Base-by-base conservation (phyloP, 75 land plant species). In the Pinus albicaulis region DNA sequence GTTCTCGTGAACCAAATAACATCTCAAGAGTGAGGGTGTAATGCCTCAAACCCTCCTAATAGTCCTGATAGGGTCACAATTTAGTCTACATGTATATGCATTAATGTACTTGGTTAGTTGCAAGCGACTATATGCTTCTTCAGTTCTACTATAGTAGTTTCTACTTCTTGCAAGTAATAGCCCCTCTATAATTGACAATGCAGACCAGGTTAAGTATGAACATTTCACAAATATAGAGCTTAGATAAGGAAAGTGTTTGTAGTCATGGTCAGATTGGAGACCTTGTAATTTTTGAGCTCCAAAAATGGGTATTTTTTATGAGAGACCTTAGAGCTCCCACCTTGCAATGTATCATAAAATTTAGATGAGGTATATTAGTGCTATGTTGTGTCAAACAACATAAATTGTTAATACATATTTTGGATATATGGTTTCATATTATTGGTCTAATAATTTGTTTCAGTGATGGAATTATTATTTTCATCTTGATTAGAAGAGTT, bases 241-340 rank as follows among this genome's bases (percentile, higher is more conserved):
- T 79, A 36, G 80, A 79, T 20, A 73, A 52, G 59, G 80, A 75
- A 55, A 73, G 64, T 38, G 38, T 79, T 1, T 55, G 56, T 34
- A 65, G 76, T 73, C 73, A 72, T 75, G 81, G 81, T 6, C 74
- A 71, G 77, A 70, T 75, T 36, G 81, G 81, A 80, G 71, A 77
- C 5, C 63, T 53, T 52, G 77, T 80, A 22, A 77, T 80, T 16
- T 64, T 25, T 22, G 77, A 80, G 70, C 72, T 80, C 36, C 77
- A 20, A 10, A 64, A 65, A 24, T 26, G 77, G 56, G 55, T 80
- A 17, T 28, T 59, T 3, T 25, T 59, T 80, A 11, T 71, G 77
- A 25, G 81, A 52, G 57, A 25, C 76, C 38, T 57, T 87, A 22
- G 80, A 84, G 52, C 73, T 87, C 11, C 76, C 89, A 53, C 84